These are phyloP conservation scores for Cercophora newfieldiana DNA, from an alignment of 495 filamentous ascomycete genomes.

Conservation along the genomic window DNA sequence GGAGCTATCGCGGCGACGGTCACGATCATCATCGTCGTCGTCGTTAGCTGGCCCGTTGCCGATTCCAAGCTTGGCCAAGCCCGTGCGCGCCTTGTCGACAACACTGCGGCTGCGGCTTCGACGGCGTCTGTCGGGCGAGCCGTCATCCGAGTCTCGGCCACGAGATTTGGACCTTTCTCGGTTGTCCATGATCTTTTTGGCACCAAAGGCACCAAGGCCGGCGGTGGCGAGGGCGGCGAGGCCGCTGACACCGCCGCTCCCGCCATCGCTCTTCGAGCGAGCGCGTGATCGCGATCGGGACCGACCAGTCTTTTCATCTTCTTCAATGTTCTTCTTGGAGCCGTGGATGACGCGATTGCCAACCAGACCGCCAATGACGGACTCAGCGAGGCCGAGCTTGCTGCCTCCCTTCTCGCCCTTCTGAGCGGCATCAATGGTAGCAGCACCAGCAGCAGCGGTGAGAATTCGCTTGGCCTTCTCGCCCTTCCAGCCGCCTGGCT, in stretches of 20 bases:
- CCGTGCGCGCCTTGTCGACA: constrained; percentile 44
- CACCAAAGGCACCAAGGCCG: constrained; percentile 74
- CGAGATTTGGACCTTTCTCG: constrained; percentile 63
- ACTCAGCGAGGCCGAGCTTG: constrained; percentile 66
- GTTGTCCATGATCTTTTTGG: constrained; percentile 72
- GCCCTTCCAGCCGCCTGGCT: constrained; percentile 80
- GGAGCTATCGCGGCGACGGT: constrained; percentile 30
- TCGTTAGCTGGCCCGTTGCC: constrained; percentile 43
- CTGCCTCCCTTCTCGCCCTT: constrained; percentile 68
- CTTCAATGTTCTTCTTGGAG: constrained; percentile 60
- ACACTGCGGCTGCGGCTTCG: constrained; percentile 54
- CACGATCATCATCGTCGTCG: constrained; percentile 41
- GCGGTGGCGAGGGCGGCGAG: constrained; percentile 69
- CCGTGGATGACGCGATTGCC: constrained; percentile 81
- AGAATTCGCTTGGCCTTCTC: constrained; percentile 84
- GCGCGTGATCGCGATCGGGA: constrained; percentile 55
- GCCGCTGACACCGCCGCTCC: constrained; percentile 50
- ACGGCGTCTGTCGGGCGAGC: constrained; percentile 36
- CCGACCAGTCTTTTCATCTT: constrained; percentile 50
- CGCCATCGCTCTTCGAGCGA: constrained; percentile 46
- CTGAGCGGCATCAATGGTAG: constrained; percentile 75
- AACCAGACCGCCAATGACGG: constrained; percentile 81
- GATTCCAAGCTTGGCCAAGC: constrained; percentile 48
- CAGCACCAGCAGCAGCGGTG: constrained; percentile 82
- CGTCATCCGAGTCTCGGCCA: constrained; percentile 53